phyloP scores from a whole-genome alignment of 2,329 filamentous ascomycete genomes.

The Colletotrichum karsti region DNA sequence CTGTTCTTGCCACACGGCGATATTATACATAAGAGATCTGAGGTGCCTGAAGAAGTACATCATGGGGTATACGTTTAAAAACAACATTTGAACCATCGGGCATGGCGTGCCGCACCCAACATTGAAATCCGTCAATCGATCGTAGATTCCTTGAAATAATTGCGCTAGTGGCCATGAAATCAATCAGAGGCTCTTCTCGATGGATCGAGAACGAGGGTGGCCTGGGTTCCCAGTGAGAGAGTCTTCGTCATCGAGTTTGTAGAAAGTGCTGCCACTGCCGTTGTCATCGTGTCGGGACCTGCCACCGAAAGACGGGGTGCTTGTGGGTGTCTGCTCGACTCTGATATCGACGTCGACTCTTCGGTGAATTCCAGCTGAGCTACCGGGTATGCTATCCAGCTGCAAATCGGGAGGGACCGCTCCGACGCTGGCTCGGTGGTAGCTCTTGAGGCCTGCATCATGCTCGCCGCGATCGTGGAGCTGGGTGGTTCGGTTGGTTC shows the following conservation, averaged over 20 bases:
- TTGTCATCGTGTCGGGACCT: not conserved
- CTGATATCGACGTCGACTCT: constrained; percentile 15
- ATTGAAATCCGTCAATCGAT: not conserved
- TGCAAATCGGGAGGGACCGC: not conserved
- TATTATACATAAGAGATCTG: not conserved
- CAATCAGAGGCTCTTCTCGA: not conserved
- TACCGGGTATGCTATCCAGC: not conserved
- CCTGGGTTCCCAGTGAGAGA: constrained; percentile 9
- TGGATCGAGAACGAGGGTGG: not conserved
- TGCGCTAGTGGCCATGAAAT: not conserved
- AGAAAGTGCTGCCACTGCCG: not conserved
- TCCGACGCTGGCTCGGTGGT: constrained; percentile 1
- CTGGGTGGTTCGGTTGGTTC: not conserved
- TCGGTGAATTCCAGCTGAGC: not conserved
- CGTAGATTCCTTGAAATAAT: not conserved
- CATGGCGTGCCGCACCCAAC: not conserved
- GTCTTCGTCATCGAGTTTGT: constrained; percentile 21
- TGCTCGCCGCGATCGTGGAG: not conserved
- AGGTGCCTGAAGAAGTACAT: not conserved
- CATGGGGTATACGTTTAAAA: constrained; percentile 18
- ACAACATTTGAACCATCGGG: not conserved
- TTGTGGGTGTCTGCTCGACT: not conserved
- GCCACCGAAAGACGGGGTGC: not conserved
- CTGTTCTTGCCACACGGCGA: not conserved
- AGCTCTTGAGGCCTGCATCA: constrained; percentile 7